A percentile compares a stretch with the other conserved stretches of the same genome.
Evolutionary conservation across 331 rosid genomes (phyloP).

Genomic region (Stylosanthes scabra): DNA sequence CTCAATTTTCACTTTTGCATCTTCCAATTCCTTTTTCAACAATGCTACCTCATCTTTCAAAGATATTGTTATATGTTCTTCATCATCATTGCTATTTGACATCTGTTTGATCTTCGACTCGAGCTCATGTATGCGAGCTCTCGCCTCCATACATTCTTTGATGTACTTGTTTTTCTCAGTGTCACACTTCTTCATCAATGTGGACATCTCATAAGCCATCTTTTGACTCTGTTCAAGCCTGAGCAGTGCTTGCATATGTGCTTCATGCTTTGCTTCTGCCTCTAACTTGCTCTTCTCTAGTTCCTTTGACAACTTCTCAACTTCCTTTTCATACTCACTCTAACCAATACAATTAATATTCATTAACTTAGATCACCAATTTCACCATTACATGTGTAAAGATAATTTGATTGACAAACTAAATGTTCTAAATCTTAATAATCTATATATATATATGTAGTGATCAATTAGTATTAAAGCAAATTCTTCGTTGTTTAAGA

Average conservation of each 20-base stretch:
- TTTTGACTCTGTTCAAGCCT: slow-evolving; percentile 53
- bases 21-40: slow-evolving; percentile 56
- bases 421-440: too few relatives aligned
- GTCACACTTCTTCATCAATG: slow-evolving; percentile 46
- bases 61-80: slow-evolving; percentile 36
- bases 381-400: too few relatives aligned
- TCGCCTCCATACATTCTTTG: slow-evolving; percentile 42
- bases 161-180: slow-evolving; percentile 44
- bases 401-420: too few relatives aligned
- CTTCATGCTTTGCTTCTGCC: slow-evolving; percentile 64
- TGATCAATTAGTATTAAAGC: not conserved
- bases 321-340: slow-evolving; percentile 52
- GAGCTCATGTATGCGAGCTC: slow-evolving; percentile 38
- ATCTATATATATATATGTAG: too few relatives aligned
- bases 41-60: slow-evolving; percentile 48
- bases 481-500: not conserved
- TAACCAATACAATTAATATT: not conserved
- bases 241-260: slow-evolving; percentile 56
- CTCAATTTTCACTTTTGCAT: not conserved
- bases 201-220: slow-evolving; percentile 47
- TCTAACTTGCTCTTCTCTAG: slow-evolving; percentile 58
- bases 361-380: not conserved
- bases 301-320: slow-evolving; percentile 51
- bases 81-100: too few relatives aligned
- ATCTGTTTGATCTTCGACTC: slow-evolving; percentile 21